A percentile compares a stretch with the other conserved stretches of the same genome.
Conservation (phyloP, 2,329 filamentous ascomycete genomes). For the Aschersonia sp. region DNA sequence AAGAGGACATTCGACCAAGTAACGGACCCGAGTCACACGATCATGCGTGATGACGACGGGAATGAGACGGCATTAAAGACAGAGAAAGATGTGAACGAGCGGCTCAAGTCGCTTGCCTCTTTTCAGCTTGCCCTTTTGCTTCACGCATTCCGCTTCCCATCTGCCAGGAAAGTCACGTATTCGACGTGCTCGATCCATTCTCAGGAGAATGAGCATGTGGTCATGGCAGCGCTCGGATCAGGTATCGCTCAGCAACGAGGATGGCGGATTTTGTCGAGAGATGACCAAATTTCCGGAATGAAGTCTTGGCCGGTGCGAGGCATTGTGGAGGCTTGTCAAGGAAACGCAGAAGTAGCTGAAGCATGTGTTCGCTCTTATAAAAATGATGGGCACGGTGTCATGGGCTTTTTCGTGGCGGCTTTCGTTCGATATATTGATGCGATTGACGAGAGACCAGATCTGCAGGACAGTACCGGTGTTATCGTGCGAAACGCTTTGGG, state of each 20-base stretch:
- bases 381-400: slow-evolving; percentile 67
- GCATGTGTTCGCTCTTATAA: slow-evolving; percentile 74
- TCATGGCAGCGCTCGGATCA: slow-evolving; percentile 56
- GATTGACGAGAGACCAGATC: slow-evolving; percentile 33
- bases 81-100: slow-evolving; percentile 42
- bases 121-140: slow-evolving; percentile 74
- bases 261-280: slow-evolving; percentile 63
- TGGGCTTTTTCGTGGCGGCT: slow-evolving; percentile 91
- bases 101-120: slow-evolving; percentile 58
- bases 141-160: slow-evolving; percentile 73
- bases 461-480: slow-evolving; percentile 39
- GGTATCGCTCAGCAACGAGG: slow-evolving; percentile 49
- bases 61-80: slow-evolving; percentile 36
- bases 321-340: slow-evolving; percentile 30
- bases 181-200: slow-evolving; percentile 85
- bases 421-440: slow-evolving; percentile 39
- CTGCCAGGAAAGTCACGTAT: slow-evolving; percentile 66
- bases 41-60: slow-evolving; percentile 43
- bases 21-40: slow-evolving; percentile 13
- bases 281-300: slow-evolving; percentile 65
- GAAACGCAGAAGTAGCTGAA: slow-evolving; percentile 44
- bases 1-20: slow-evolving; percentile 32
- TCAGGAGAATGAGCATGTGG: slow-evolving; percentile 80
- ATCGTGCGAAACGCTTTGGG: slow-evolving; percentile 28
- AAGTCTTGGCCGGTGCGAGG: slow-evolving; percentile 59